Evolutionary conservation across 169 alveolate genomes (phyloP), one percentile per base, ranked within the genome.

Genomic region (Besnoitia besnoiti): DNA sequence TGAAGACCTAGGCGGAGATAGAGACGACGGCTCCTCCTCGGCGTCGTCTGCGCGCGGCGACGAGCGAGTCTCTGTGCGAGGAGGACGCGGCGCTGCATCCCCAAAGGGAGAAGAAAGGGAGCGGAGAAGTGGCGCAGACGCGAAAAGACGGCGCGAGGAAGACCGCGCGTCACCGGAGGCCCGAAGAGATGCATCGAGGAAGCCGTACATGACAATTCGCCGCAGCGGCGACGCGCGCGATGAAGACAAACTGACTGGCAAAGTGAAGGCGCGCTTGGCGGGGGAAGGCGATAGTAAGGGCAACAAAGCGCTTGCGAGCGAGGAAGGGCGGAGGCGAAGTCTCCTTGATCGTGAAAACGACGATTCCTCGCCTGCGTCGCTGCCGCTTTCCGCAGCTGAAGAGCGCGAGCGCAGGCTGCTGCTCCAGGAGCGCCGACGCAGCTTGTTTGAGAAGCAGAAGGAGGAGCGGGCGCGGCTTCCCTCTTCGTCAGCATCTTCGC

Each of bases 401-500:
- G 55, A 49, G 67, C 7, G n/a, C 4, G 67, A 55, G n/a, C n/a
- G n/a, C 12, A 55, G 67, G 67, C 27, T n/a, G 27, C 24, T n/a
- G 7, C 67, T 21, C n/a, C 67, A n/a, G 67, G 12, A 21, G 12
- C 7, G 67, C 7, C 46, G 80, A n/a, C n/a, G n/a, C n/a, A n/a
- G n/a, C n/a, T n/a, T n/a, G n/a, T n/a, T n/a, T n/a, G n/a, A 67
- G 80, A 3, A 7, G 39, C 40, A n/a, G 44, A 35, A n/a, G 44
- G 80, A 16, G n/a, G 80, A 67, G 62, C 62, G 62, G 62, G 30
- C 62, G 62, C 62, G 10, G 62, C 62, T 50, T 50, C 62, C 62
- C 62, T 14, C 19, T 42, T 5, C 44, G 42, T 35, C 21, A n/a
- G 8, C 37, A 30, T 30, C 44, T 35, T 67, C 21, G 80, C 80